Conservation (phyloP, 208 protist species). For the Acanthamoeba castellanii region DNA sequence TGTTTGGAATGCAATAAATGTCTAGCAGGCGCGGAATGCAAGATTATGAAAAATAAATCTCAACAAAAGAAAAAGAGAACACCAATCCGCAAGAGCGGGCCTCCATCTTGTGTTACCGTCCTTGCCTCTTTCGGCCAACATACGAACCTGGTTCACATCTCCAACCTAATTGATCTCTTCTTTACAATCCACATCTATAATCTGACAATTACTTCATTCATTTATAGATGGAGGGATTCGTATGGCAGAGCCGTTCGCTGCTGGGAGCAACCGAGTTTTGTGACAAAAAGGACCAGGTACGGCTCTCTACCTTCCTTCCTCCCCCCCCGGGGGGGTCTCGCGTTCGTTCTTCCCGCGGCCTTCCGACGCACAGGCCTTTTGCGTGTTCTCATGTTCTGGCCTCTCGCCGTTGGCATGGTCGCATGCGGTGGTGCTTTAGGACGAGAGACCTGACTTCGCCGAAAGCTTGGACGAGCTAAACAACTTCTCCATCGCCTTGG, state of each 20-base stretch:
- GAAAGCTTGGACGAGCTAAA: conserved; percentile 19
- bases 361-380: too few species aligned
- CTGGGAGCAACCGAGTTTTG: background rate
- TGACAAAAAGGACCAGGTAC: background rate
- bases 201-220: background rate
- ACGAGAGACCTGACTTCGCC: background rate
- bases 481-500: conserved; percentile 1
- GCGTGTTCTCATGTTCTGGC: too few species aligned
- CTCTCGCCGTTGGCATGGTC: background rate
- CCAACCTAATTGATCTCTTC: background rate
- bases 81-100: background rate
- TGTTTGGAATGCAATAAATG: too few species aligned
- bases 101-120: background rate
- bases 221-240: conserved; percentile 1
- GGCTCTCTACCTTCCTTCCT: background rate
- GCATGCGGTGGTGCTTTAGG: background rate
- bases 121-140: background rate
- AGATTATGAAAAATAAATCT: background rate
- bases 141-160: background rate
- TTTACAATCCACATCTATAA: too few species aligned
- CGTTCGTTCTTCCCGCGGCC: background rate
- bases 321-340: too few species aligned
- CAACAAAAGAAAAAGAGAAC: background rate
- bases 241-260: background rate
- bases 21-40: background rate